A percentile compares a stretch with the other conserved stretches of the same genome.
These are phyloP conservation scores for Fagus sylvatica DNA, from an alignment of 306 rosid species.

Conservation along the genomic window DNA sequence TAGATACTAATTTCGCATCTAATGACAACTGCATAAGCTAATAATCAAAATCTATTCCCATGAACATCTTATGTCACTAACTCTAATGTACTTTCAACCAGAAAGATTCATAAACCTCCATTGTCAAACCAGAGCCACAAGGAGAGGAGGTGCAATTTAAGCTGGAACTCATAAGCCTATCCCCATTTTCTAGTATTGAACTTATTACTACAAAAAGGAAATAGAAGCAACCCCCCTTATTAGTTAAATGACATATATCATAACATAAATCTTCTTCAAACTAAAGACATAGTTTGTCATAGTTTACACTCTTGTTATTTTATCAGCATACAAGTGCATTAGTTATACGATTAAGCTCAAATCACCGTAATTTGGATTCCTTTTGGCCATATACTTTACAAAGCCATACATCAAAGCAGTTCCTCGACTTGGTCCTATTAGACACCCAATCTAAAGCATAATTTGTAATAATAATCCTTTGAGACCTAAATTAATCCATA, in stretches of 20 bases:
- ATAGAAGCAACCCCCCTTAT: not conserved
- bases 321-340: not conserved
- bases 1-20: too few relatives aligned
- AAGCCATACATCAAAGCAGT: not conserved
- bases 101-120: too few relatives aligned
- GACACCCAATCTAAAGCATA: not conserved
- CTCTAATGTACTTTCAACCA: too few relatives aligned
- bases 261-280: not conserved
- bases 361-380: not conserved
- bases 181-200: not conserved
- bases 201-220: not conserved
- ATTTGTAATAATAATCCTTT: not conserved
- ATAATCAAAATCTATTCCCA: too few relatives aligned
- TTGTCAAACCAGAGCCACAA: too few relatives aligned
- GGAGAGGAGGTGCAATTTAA: too few relatives aligned
- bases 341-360: not conserved
- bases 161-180: too few relatives aligned
- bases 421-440: not conserved
- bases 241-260: not conserved
- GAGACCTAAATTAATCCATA: slow-evolving; percentile 9
- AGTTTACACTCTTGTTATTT: not conserved
- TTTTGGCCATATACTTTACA: not conserved
- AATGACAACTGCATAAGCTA: too few relatives aligned
- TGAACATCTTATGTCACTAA: too few relatives aligned
- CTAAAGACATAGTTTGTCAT: not conserved